Evolutionary conservation across 2,329 filamentous ascomycete genomes (phyloP).

Genomic region (Proliferodiscus dingleyae): DNA sequence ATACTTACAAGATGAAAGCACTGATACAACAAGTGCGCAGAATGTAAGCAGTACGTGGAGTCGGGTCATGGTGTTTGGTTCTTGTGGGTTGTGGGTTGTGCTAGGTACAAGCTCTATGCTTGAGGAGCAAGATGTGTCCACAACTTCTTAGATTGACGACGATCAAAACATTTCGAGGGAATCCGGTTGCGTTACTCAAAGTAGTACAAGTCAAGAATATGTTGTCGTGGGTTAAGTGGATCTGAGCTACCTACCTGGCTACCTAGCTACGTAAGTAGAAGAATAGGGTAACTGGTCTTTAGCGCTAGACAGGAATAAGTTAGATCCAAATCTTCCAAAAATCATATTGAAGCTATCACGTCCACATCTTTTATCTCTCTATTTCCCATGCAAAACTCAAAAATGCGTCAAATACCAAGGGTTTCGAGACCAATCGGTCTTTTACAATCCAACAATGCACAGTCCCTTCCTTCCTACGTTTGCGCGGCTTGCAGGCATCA

Average conservation of each 20-base stretch:
- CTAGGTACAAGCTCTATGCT: neutral
- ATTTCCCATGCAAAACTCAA: constrained; percentile 9
- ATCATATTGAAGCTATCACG: constrained; percentile 9
- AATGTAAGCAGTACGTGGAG: constrained; percentile 19
- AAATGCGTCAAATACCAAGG: constrained; percentile 31
- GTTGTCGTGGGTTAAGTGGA: no score
- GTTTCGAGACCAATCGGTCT: constrained; percentile 28
- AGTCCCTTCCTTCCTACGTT: constrained; percentile 15
- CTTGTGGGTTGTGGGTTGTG: neutral
- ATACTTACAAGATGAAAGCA: constrained; percentile 27
- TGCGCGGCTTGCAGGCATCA: constrained; percentile 26
- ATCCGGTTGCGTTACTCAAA: no score
- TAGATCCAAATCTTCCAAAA: constrained; percentile 11
- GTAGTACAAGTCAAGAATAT: no score
- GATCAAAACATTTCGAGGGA: no score
- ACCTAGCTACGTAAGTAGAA: no score
- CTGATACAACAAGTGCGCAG: constrained; percentile 23
- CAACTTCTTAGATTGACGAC: no score
- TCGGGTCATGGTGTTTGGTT: constrained; percentile 15
- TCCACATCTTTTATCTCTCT: neutral
- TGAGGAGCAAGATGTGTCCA: no score
- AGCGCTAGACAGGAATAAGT: no score
- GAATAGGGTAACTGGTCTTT: no score
- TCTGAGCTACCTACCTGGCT: no score
- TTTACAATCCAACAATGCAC: constrained; percentile 13